Evolutionary conservation across 1,284 basidiomycete species (phyloP).

Genomic region (Malassezia sympodialis): DNA sequence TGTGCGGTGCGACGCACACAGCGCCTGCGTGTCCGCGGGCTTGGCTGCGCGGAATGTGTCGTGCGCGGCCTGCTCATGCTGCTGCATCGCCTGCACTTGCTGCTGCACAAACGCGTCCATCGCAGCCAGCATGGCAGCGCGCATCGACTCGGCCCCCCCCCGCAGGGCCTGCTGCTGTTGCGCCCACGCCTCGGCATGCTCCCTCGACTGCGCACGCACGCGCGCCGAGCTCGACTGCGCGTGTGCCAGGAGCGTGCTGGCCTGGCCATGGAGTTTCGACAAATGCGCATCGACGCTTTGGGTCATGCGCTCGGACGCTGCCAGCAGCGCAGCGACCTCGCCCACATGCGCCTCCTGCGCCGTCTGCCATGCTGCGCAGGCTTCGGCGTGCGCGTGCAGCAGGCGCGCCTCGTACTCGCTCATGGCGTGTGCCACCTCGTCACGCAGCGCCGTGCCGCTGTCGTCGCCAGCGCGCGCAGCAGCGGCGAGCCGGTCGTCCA

Average conservation of each 20-base stretch:
- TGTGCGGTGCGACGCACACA: not conserved
- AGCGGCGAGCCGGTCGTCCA: not conserved
- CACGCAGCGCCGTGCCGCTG: not conserved
- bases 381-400: not conserved
- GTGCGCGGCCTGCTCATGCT: not conserved
- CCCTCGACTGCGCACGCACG: not conserved
- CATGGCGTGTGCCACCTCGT: not conserved
- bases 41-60: not conserved
- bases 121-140: not conserved
- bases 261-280: not conserved
- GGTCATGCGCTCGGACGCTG: not conserved
- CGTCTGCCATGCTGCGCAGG: not conserved
- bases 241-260: not conserved
- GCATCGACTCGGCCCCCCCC: not conserved
- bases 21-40: not conserved
- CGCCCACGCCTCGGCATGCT: not conserved
- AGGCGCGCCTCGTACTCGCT: not conserved
- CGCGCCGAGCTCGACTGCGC: not conserved
- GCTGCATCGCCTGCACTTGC: not conserved
- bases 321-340: not conserved
- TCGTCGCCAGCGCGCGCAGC: not conserved
- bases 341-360: not conserved
- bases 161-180: not conserved
- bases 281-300: not conserved
- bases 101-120: slow-evolving; percentile 7